Conservation (phyloP, 352 stramenopile species). For the Globisporangium parvum region DNA sequence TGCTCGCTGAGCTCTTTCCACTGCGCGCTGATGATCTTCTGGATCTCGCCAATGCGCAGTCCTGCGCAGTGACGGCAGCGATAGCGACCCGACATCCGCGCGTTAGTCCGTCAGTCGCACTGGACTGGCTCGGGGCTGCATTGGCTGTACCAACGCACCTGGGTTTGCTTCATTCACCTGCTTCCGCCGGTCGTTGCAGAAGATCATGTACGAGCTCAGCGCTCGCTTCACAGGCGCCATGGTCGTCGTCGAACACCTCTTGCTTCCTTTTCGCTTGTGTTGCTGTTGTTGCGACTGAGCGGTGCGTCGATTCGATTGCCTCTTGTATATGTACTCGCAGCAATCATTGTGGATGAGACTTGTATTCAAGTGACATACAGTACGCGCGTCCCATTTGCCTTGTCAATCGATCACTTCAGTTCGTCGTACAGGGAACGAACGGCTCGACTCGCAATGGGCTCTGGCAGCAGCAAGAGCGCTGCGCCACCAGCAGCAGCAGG, state of each 20-base stretch:
- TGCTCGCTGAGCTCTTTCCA: conserved; percentile 85
- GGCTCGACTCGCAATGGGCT: conserved; percentile 30
- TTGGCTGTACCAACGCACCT: conserved; percentile 15
- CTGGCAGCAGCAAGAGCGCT: conserved; percentile 48
- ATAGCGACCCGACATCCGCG: neutral
- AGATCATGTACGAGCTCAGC: conserved; percentile 82
- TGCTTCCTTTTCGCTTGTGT: conserved; percentile 3
- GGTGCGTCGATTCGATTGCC: neutral
- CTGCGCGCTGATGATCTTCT: conserved; percentile 86
- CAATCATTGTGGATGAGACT: neutral
- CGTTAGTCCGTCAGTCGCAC: too few species aligned
- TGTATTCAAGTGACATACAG: neutral
- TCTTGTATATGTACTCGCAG: neutral
- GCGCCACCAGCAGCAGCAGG: conserved; percentile 2
- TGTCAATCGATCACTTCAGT: conserved; percentile 1
- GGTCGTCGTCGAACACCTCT: conserved; percentile 8
- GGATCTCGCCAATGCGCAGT: conserved; percentile 64
- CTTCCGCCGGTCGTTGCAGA: conserved; percentile 74
- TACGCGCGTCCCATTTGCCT: neutral
- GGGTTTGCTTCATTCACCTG: conserved; percentile 58
- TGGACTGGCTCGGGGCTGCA: too few species aligned
- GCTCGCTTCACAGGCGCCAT: conserved; percentile 79
- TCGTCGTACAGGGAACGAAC: neutral
- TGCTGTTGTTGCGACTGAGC: neutral
- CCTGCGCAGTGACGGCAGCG: conserved; percentile 12